Base-by-base conservation (phyloP, 805 yeast genomes). In the Ogataea dorogensis region DNA sequence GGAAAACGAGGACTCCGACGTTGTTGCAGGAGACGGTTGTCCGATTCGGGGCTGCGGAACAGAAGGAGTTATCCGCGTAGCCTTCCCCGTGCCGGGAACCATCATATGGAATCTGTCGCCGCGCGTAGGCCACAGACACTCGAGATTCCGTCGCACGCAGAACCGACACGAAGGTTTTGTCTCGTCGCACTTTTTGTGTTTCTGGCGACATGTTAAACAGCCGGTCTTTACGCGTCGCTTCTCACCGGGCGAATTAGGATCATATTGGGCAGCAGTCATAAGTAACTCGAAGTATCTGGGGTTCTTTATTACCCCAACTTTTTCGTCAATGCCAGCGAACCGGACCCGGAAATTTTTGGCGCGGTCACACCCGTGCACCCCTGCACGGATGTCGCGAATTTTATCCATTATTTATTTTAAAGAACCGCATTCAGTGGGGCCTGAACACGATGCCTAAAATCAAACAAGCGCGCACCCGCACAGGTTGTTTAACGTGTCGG, bases 151-250 rank as follows among this genome's bases (percentile, higher is more conserved):
- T 11, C 47, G 44, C 14, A 43, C 19, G 42, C 77, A 71, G 29
- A 63, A 63, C 11, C 56, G 48, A 50, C 78, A 72, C 16, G 65
- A 67, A 2, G 78, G 78, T 25, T 46, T 45, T 37, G 66, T 69
- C 47, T 71, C 77, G 50, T 71, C 77, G 51, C 77, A 71, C 47
- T 71, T 71, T 63, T 70, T 68, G 49, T 71, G 76, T 34, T 73
- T 61, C 40, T 68, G 72, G 17, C 77, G 64, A 47, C 77, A 71
- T 10, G 76, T 71, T 30, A 70, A 54, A 53, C 77, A 71, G 11
- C 77, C 77, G 2, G 57, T 55, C 26, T 54, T 49, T 5, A 48
- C 54, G 15, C 52, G 42, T 16, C 30, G 34, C 15, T 23, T 24
- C 11, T n/a, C 26, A 5, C n/a, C 27, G 7, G 30, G 21, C 11